Base-by-base conservation (phyloP, 2,329 filamentous ascomycete genomes). In the Cordyceps fumosorosea region DNA sequence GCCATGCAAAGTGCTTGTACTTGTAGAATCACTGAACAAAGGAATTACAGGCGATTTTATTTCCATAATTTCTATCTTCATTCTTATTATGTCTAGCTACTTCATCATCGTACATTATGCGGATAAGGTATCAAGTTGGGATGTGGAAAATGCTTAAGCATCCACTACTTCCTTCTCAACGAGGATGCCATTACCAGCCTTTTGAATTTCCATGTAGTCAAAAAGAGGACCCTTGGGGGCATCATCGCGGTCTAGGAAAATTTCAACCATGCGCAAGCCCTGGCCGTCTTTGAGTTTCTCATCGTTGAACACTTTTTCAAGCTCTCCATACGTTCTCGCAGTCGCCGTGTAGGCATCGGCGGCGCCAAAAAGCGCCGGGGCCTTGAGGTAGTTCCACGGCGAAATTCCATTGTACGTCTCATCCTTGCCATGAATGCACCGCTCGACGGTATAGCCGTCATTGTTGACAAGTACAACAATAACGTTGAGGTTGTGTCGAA, bases 371-470 rank as follows among this genome's bases (percentile, higher is more conserved):
- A 81, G 78, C 14, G 68, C 71, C 1, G 79, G 75, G 5, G 80
- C 79, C 52, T 79, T 72, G 8, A 79, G 74, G 62, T 84, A 80
- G 54, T 78, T 72, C 82, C 82, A 84, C 0, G 74, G 70, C n/a
- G 80, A 75, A 34, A 80, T 68, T 56, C 86, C 81, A 61, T 86
- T 86, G 68, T 86, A 86, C 0, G 62, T 68, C 63, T 81, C 75
- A 18, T 79, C 74, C 20, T 78, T 72, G 8, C 83, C 84, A 64
- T 86, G 81, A 56, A 86, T 85, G 52, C 76, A 76, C 8, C 84
- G 73, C 72, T 86, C 83, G 55, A 85, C 83, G 0, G 83, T 84
- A 65, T 86, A 86, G 0, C 83, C 83, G 32, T 81, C 76, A 61
- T 86, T 86, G 67, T 85, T 85, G 66, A 86, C 78, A 10, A 86